phyloP scores from a whole-genome alignment of 1,284 basidiomycete genomes.

The Gymnopus androsaceus region DNA sequence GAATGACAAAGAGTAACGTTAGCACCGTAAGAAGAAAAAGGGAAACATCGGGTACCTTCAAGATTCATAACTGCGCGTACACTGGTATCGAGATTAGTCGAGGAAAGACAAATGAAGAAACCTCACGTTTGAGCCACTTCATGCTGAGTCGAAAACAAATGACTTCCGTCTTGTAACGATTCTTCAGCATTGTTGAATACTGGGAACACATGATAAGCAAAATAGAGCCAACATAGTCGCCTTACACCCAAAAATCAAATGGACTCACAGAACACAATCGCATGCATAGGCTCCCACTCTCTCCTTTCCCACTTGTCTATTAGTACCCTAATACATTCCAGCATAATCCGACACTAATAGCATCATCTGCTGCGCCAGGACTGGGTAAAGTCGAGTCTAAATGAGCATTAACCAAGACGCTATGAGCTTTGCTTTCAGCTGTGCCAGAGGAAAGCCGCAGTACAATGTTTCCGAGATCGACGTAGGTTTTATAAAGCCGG shows the following conservation, averaged over 20 bases:
- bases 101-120: not conserved
- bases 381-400: slow-evolving; percentile 82
- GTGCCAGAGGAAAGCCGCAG: slow-evolving; percentile 87
- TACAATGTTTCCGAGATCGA: slow-evolving; percentile 86
- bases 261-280: slow-evolving; percentile 81
- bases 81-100: slow-evolving; percentile 37
- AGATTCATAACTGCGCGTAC: slow-evolving; percentile 91
- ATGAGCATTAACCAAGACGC: slow-evolving; percentile 89
- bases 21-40: not conserved
- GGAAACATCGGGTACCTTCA: slow-evolving; percentile 57
- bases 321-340: slow-evolving; percentile 85
- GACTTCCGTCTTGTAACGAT: slow-evolving; percentile 92
- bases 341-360: slow-evolving; percentile 88
- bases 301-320: slow-evolving; percentile 73
- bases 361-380: slow-evolving; percentile 90
- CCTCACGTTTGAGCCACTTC: slow-evolving; percentile 65
- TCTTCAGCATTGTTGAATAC: slow-evolving; percentile 98
- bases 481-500: slow-evolving; percentile 90
- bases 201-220: slow-evolving; percentile 29
- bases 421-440: slow-evolving; percentile 71
- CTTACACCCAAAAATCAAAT: not conserved
- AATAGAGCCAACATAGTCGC: not conserved
- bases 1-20: not conserved
- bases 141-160: slow-evolving; percentile 90
- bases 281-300: slow-evolving; percentile 74